phyloP scores from a whole-genome alignment of 768 basidiomycete species.

The Phanerochaete sordida region DNA sequence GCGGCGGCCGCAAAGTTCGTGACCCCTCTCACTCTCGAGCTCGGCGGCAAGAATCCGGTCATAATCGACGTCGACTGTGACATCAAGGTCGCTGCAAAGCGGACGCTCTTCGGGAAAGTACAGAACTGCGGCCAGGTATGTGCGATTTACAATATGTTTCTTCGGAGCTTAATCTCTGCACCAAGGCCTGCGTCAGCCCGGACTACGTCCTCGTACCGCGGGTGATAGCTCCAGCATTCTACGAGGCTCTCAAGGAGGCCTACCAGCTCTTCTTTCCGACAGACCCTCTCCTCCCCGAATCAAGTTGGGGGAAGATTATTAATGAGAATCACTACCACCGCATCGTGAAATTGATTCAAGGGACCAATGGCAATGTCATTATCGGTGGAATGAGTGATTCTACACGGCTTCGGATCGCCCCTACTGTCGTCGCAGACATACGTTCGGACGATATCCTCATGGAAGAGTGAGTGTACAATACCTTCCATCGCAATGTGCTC shows the following conservation, averaged over 20 bases:
- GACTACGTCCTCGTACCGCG: conserved; percentile 45
- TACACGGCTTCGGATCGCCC: conserved; percentile 39
- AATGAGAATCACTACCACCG: conserved; percentile 50
- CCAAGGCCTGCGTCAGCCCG: conserved; percentile 36
- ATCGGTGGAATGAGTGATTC: conserved; percentile 45
- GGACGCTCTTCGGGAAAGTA: conserved; percentile 65
- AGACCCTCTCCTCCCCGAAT: conserved; percentile 36
- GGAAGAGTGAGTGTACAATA: conserved; percentile 42
- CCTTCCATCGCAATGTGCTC: neutral
- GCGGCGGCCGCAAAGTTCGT: conserved; percentile 38
- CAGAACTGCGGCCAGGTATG: conserved; percentile 24
- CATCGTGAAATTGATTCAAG: conserved; percentile 45
- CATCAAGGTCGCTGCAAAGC: conserved; percentile 52
- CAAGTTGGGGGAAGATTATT: conserved; percentile 46
- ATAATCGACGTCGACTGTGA: conserved; percentile 40
- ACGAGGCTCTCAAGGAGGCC: conserved; percentile 39
- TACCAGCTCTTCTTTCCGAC: conserved; percentile 49
- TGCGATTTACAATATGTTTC: too few relatives aligned
- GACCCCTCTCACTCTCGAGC: conserved; percentile 40
- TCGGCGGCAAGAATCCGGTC: conserved; percentile 43
- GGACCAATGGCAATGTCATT: conserved; percentile 53
- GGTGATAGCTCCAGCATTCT: conserved; percentile 40
- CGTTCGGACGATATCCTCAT: conserved; percentile 52
- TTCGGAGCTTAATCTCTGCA: neutral
- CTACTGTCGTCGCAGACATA: conserved; percentile 57